Percentiles rank a stretch among this genome's conserved stretches.
Evolutionary conservation across 805 yeast species (phyloP).

Genomic region (Candida palmyrensis): DNA sequence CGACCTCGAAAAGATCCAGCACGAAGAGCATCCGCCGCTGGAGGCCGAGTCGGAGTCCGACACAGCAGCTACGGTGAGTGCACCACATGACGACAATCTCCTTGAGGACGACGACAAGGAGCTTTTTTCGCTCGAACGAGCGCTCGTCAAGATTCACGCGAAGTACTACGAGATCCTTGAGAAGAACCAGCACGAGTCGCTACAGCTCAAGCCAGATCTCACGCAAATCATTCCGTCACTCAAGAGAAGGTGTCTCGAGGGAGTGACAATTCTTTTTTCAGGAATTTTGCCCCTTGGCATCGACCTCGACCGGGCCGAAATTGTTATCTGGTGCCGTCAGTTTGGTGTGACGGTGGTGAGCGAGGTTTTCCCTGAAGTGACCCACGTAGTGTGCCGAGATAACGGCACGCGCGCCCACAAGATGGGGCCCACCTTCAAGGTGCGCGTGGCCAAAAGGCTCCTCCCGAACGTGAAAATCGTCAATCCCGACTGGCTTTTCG

Average conservation of each 20-base stretch:
- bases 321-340: conserved; percentile 86
- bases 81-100: conserved; percentile 43
- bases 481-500: conserved; percentile 88
- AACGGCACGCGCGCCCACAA: conserved; percentile 39
- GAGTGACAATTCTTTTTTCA: conserved; percentile 69
- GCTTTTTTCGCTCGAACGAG: conserved; percentile 54
- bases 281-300: conserved; percentile 89
- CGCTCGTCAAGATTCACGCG: conserved; percentile 58
- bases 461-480: conserved; percentile 68
- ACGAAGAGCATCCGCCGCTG: conserved; percentile 13
- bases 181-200: conserved; percentile 9
- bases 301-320: conserved; percentile 68
- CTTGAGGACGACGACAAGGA: conserved; percentile 81
- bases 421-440: conserved; percentile 64
- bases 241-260: conserved; percentile 64
- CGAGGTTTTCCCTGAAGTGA: conserved; percentile 66
- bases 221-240: conserved; percentile 68
- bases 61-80: conserved; percentile 5
- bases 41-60: conserved; percentile 18
- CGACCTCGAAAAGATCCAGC: conserved; percentile 52
- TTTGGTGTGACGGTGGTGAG: conserved; percentile 85
- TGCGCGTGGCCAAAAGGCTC: conserved; percentile 67
- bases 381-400: conserved; percentile 82
- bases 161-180: conserved; percentile 56
- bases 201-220: conserved; percentile 48